These are phyloP conservation scores for Rhizoclosmatium sp. DNA, from an alignment of 192 early-diverging fungal genomes.

Conservation along the genomic window DNA sequence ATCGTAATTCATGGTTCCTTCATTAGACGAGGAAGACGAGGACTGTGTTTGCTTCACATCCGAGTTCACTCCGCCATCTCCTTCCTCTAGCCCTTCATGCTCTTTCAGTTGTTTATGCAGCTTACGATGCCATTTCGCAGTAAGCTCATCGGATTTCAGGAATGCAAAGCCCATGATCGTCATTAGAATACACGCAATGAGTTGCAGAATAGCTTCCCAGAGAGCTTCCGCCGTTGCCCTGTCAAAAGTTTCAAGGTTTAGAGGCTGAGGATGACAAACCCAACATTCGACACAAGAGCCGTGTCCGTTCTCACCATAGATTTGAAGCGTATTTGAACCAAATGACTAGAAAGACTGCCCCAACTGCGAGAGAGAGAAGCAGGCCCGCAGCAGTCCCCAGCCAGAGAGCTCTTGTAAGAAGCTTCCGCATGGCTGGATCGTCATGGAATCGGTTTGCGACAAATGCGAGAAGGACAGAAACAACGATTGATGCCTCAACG, in stretches of 20 bases:
- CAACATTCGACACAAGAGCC: too few species aligned
- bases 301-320: conserved; percentile 19
- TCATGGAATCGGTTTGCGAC: conserved; percentile 4
- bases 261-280: neutral
- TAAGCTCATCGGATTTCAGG: conserved; percentile 71
- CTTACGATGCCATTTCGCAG: conserved; percentile 77
- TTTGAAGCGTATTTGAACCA: conserved; percentile 31
- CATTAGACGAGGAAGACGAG: too few species aligned
- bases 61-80: too few species aligned
- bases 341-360: conserved; percentile 13
- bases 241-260: conserved; percentile 6
- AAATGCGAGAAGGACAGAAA: conserved; percentile 15
- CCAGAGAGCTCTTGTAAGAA: conserved; percentile 11
- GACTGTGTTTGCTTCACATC: too few species aligned
- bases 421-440: neutral
- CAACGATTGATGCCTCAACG: conserved; percentile 27
- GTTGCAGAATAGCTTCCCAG: conserved; percentile 84
- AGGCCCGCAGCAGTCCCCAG: conserved; percentile 2
- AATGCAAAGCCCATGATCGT: conserved; percentile 79
- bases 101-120: conserved; percentile 36
- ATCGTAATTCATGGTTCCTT: too few species aligned
- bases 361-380: conserved; percentile 1
- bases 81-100: neutral
- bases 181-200: conserved; percentile 81
- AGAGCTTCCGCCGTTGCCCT: conserved; percentile 61